These are phyloP conservation scores for Discostella stelligeroides DNA, from an alignment of 108 stramenopile genomes.

Conservation along the genomic window DNA sequence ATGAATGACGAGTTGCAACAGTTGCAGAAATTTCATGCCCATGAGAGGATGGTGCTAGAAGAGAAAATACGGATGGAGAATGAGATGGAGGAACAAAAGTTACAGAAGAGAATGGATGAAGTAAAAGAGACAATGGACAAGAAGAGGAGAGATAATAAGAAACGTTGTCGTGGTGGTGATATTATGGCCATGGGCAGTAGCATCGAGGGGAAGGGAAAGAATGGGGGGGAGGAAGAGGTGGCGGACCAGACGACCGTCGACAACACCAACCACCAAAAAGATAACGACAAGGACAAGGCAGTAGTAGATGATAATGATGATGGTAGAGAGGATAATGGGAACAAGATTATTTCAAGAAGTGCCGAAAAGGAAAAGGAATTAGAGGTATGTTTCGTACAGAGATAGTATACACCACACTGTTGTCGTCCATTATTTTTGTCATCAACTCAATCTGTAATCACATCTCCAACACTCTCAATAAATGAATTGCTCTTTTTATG, in stretches of 20 bases:
- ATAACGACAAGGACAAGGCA: slow-evolving; percentile 4
- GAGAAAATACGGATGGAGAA: slow-evolving; percentile 1
- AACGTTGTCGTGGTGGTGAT: too few species aligned
- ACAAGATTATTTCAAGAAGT: slow-evolving; percentile 10
- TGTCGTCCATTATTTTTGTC: too few species aligned
- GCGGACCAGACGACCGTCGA: too few species aligned
- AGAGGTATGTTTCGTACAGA: slow-evolving; percentile 25
- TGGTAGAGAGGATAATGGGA: neutral
- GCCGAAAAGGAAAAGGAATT: slow-evolving; percentile 38
- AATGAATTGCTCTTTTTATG: too few species aligned
- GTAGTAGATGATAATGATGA: neutral
- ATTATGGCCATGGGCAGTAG: too few species aligned
- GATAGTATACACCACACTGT: too few species aligned
- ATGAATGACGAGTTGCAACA: neutral
- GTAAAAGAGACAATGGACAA: neutral
- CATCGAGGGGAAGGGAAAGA: too few species aligned
- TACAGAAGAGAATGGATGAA: neutral
- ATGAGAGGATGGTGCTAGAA: neutral
- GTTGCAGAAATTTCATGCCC: neutral
- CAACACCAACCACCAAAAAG: too few species aligned
- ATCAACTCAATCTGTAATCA: too few species aligned
- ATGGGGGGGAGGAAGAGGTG: too few species aligned
- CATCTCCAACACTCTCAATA: too few species aligned
- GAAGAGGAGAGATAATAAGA: neutral
- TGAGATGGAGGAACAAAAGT: neutral